Evolutionary conservation across 2,329 filamentous ascomycete genomes (phyloP).

Genomic region (Hirsutella minnesotensis): DNA sequence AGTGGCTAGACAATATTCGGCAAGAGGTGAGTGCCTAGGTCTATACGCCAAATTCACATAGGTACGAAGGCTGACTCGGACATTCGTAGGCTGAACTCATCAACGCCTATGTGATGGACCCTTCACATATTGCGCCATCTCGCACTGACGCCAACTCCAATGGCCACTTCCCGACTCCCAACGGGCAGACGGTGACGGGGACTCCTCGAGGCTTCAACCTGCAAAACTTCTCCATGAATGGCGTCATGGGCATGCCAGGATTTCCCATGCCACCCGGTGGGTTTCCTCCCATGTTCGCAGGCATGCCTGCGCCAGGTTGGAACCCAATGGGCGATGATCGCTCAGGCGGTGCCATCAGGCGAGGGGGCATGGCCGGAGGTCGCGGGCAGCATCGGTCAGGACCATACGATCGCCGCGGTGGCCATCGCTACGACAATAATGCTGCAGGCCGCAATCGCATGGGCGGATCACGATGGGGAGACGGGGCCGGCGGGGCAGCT

Average conservation of each 20-base stretch:
- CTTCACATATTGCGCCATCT: conserved; percentile 86
- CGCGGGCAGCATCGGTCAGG: conserved; percentile 50
- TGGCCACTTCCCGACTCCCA: conserved; percentile 79
- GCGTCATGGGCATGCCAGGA: conserved; percentile 46
- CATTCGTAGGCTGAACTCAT: conserved; percentile 63
- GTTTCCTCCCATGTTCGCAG: conserved; percentile 44
- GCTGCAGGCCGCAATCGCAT: conserved; percentile 35
- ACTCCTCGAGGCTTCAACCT: conserved; percentile 90
- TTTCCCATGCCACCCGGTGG: conserved; percentile 39
- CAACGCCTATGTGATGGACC: conserved; percentile 89
- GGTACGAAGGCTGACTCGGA: not conserved
- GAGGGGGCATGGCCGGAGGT: conserved; percentile 44
- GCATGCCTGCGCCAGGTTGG: conserved; percentile 37
- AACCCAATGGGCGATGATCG: conserved; percentile 42
- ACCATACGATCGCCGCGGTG: conserved; percentile 60
- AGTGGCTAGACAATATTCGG: conserved; percentile 72
- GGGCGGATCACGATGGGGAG: conserved; percentile 53
- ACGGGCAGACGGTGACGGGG: conserved; percentile 63
- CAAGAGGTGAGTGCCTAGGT: conserved; percentile 51
- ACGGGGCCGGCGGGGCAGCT: conserved; percentile 63
- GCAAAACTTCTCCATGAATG: conserved; percentile 53
- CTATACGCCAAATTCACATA: not conserved
- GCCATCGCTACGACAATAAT: conserved; percentile 42
- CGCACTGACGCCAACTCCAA: conserved; percentile 91
- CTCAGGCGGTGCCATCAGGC: conserved; percentile 55